phyloP scores from a whole-genome alignment of 139 green algal genomes.

The Marvania coccoides region DNA sequence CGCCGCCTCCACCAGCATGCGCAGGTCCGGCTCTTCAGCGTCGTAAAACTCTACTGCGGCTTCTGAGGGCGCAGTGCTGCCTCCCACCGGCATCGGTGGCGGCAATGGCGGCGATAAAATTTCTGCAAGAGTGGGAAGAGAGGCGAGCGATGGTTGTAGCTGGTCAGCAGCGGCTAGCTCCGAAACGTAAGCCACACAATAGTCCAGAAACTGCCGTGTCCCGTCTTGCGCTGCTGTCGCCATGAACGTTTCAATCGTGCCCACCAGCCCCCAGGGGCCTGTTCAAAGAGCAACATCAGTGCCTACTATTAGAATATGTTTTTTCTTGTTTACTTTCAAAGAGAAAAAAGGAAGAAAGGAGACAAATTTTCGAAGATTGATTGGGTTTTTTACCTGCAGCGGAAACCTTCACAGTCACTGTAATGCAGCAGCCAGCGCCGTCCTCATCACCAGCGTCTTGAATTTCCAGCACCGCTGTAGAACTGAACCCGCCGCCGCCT shows the following conservation, averaged over 20 bases:
- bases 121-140: not conserved
- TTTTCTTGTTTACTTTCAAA: not conserved
- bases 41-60: not conserved
- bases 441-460: not conserved
- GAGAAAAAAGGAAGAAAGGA: not conserved
- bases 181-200: not conserved
- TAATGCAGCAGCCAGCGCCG: not conserved
- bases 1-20: not conserved
- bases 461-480: not conserved
- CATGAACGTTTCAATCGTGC: conserved; percentile 31
- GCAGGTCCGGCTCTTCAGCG: not conserved
- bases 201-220: conserved; percentile 10
- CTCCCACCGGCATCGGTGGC: not conserved
- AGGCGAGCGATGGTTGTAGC: not conserved
- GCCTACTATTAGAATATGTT: not conserved
- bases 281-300: too few relatives aligned
- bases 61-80: not conserved
- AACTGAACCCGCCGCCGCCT: conserved; percentile 17
- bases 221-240: not conserved
- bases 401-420: not conserved
- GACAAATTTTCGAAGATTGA: not conserved
- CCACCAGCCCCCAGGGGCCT: conserved; percentile 14
- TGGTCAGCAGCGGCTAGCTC: not conserved
- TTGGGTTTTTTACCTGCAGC: too few relatives aligned
- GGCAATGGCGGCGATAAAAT: not conserved